Base-by-base conservation (phyloP, 2,329 filamentous ascomycete species). In the Ophiostoma montium region DNA sequence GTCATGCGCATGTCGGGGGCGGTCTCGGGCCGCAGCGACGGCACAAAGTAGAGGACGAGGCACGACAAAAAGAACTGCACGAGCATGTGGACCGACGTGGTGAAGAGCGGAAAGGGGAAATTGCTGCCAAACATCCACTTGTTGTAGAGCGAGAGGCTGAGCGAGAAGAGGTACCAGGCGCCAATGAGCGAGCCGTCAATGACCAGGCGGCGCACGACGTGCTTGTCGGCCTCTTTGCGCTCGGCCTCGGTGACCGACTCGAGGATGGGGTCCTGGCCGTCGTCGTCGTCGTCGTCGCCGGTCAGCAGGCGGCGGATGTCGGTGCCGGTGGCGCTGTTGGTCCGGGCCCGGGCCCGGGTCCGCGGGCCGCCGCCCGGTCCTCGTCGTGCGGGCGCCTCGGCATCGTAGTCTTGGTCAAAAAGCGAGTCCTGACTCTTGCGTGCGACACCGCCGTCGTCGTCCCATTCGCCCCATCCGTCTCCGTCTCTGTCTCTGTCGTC, bases 121-220 rank as follows among this genome's bases (percentile, higher is more conserved):
- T 95, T 83, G 53, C 82, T 76, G 60, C 86, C 85, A 67, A 98
- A 96, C 90, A 98, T 96, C 92, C 92, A 96, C 70, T 95, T 96
- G 75, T 98, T 98, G 72, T 96, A 98, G 58, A 95, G 75, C 53
- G 88, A 94, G 62, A 95, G 95, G 46, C 86, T 87, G 56, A 96
- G 76, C 16, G 89, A 95, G 66, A 96, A 96, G 35, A 88, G 68
- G 55, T 79, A 92, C 90, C 92, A 98, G 55, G 94, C 66, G 21
- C 76, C 74, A 55, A 96, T 95, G 56, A 98, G 69, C n/a, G 75
- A 60, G n/a, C 72, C 75, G 63, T 96, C 95, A 60, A 89, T 69
- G 50, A 82, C 62, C 49, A 89, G 68, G 50, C 72, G 80, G 62
- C 70, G 81, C 45, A 86, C 54, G 35, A 96, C 76, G 58, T 74